Base-by-base conservation (phyloP, 1,284 basidiomycete species). In the Fomitopsis palustris region DNA sequence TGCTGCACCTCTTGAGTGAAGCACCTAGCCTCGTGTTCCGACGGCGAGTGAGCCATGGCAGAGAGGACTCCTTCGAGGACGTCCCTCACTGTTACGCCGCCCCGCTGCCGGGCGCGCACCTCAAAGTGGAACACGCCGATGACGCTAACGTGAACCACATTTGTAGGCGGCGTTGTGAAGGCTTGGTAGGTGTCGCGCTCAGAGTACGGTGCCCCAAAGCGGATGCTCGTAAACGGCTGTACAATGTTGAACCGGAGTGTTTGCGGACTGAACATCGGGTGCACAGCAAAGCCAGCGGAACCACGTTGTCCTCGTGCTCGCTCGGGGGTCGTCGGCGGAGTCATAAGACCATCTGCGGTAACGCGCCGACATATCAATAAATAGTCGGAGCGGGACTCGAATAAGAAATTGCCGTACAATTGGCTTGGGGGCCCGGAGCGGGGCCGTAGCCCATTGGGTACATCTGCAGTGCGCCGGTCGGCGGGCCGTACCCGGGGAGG, bases 311-410 rank as follows among this genome's bases (percentile, higher is more conserved):
- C 58, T 59, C 37, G 42, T 39, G 58, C 41, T 25, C 62, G 60
- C 9, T 60, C 61, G 2, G 69, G 69, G 42, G 64, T 69, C 9
- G 53, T 59, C 27, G 69, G 69, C 23, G 69, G 69, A 41, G 69
- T 70, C 62, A 68, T 61, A 27, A 70, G 65, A 27, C 69, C 69
- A 57, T 67, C 69, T 70, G 54, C 23, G 52, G 58, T 17, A 52
- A 54, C 25, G 17, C 19, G 31, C 41, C 29, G 41, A 42, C 41
- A 35, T 1, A 29, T 47, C 43, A 41, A 33, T 25, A 58, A 19
- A 14, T 21, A 17, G 42, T 29, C 23, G 27, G n/a, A 43, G 33
- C 14, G 27, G 31, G 9, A 41, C 17, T 21, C 56, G 45, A n/a
- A 52, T 52, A 21, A 9, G 49, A 35, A 39, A 61, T 53, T 35